Percentiles rank a stretch among this genome's conserved stretches.
Evolutionary conservation across 2,329 filamentous ascomycete genomes (phyloP).

Genomic region (Periconia sp.): DNA sequence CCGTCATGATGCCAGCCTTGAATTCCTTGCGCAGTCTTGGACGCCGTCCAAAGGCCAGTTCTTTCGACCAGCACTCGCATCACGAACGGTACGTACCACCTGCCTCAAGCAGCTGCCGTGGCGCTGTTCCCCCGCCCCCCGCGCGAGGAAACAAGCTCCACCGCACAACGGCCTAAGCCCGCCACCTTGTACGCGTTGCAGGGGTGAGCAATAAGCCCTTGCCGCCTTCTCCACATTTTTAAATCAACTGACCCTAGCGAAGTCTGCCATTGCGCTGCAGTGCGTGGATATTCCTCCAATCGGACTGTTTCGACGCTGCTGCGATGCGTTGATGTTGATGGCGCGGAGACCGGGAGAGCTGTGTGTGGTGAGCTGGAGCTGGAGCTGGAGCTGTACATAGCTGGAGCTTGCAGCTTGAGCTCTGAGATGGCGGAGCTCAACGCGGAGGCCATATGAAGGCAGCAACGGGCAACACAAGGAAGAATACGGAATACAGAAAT

Average conservation of each 20-base stretch:
- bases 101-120: background rate
- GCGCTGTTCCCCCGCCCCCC: background rate
- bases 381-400: background rate
- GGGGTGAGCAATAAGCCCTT: too few relatives aligned
- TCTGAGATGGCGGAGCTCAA: too few relatives aligned
- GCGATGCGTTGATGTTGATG: too few relatives aligned
- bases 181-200: slow-evolving; percentile 1
- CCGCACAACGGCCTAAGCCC: background rate
- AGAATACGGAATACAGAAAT: too few relatives aligned
- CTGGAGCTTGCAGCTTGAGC: too few relatives aligned
- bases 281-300: slow-evolving; percentile 9
- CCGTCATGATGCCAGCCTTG: too few relatives aligned
- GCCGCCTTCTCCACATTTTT: slow-evolving; percentile 8
- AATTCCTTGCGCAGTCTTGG: too few relatives aligned
- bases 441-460: too few relatives aligned
- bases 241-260: slow-evolving; percentile 7
- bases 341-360: background rate
- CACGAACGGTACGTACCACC: background rate
- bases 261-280: slow-evolving; percentile 9
- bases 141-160: background rate
- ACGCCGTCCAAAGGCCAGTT: too few relatives aligned
- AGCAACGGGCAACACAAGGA: too few relatives aligned
- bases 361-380: background rate
- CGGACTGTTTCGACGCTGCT: too few relatives aligned
- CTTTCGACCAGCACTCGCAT: too few relatives aligned